Conservation (phyloP, 1,139 yeast genomes). For the Candida sp. region DNA sequence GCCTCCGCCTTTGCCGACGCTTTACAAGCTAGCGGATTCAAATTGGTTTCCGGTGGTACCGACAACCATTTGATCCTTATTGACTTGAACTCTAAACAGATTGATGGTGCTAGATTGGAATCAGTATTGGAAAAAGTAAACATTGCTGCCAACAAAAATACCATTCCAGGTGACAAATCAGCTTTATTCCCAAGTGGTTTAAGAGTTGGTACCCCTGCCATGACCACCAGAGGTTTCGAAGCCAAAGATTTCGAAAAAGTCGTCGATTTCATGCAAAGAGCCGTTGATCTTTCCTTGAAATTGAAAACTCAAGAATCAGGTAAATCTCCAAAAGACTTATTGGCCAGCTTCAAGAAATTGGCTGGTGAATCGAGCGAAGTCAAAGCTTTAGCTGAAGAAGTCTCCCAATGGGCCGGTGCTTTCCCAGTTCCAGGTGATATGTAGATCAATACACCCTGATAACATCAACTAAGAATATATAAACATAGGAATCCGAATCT, state of each 20-base stretch:
- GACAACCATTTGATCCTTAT: constrained; percentile 91
- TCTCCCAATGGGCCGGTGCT: constrained; percentile 60
- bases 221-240: constrained; percentile 95
- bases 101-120: constrained; percentile 97
- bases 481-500: too few species aligned
- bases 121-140: constrained; percentile 84
- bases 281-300: constrained; percentile 63
- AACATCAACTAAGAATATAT: too few species aligned
- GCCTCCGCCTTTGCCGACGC: constrained; percentile 76
- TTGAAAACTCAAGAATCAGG: constrained; percentile 62
- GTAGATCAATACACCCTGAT: constrained; percentile 9
- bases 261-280: constrained; percentile 72
- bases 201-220: constrained; percentile 97
- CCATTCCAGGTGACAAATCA: constrained; percentile 94
- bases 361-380: constrained; percentile 60
- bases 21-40: constrained; percentile 64
- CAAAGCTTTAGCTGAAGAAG: constrained; percentile 57
- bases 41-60: constrained; percentile 88
- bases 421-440: constrained; percentile 82
- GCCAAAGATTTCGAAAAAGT: constrained; percentile 75
- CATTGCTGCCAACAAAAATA: constrained; percentile 94
- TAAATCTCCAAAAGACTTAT: constrained; percentile 57
- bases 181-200: constrained; percentile 95
- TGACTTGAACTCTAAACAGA: constrained; percentile 76
- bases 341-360: constrained; percentile 60